These are phyloP conservation scores for Trametes pubescens DNA, from an alignment of 1,284 basidiomycete genomes.

Conservation along the genomic window DNA sequence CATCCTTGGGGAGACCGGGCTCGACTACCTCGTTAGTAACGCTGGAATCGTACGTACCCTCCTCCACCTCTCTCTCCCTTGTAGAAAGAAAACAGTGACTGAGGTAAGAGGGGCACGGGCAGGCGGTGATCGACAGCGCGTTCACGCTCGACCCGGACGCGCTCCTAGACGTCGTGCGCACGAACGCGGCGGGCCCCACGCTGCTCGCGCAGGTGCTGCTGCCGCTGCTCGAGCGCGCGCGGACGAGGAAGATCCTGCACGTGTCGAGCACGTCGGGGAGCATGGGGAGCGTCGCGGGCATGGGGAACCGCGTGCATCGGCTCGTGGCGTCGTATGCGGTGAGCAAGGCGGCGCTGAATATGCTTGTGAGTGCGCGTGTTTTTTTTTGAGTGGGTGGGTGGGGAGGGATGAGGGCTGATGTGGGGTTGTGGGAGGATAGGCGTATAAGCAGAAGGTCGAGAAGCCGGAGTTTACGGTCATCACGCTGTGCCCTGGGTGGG, in stretches of 20 bases:
- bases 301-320: neutral
- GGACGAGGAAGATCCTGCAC: constrained; percentile 47
- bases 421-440: constrained; percentile 29
- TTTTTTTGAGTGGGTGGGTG: neutral
- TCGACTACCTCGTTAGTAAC: constrained; percentile 51
- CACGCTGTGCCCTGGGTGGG: constrained; percentile 42
- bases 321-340: constrained; percentile 37
- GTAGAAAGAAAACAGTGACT: constrained; percentile 34
- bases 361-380: constrained; percentile 37
- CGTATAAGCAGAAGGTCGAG: constrained; percentile 43
- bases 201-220: constrained; percentile 43
- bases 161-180: constrained; percentile 36
- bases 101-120: constrained; percentile 35
- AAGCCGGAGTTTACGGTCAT: constrained; percentile 38
- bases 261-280: constrained; percentile 44
- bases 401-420: neutral
- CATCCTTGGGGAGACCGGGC: constrained; percentile 32
- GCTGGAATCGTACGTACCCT: constrained; percentile 43
- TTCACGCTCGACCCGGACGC: constrained; percentile 37
- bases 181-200: constrained; percentile 47
- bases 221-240: constrained; percentile 42
- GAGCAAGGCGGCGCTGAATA: constrained; percentile 42
- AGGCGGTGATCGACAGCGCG: constrained; percentile 33
- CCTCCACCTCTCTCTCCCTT: neutral
- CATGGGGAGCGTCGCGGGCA: constrained; percentile 30